Base-by-base conservation (phyloP, 2,329 filamentous ascomycete genomes). In the Penicillium brevicompactum region DNA sequence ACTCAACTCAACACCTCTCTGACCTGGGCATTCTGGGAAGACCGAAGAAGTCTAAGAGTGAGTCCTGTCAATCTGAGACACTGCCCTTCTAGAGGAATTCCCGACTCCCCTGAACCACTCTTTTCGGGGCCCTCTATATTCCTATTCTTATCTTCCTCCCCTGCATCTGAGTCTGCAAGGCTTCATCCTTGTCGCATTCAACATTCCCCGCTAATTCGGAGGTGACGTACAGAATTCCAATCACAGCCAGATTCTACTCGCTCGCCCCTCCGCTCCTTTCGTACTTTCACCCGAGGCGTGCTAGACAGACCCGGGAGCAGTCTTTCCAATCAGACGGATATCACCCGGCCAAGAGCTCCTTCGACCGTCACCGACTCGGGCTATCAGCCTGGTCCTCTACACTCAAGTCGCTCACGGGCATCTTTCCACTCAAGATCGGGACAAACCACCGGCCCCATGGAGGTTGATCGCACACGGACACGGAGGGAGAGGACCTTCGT, bases 401-500 rank as follows among this genome's bases (percentile, higher is more conserved):
- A 67, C 43, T 62, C 65, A 53, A 71, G 73, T 55, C 64, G 64
- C 22, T 72, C 71, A 13, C 67, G 70, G 45, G 63, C 64, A 11
- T 74, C 72, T 1, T 74, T 72, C 53, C 73, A 73, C 57, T 71
- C 73, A 49, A 64, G 70, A 52, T 67, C 74, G 14, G 71, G 71
- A 57, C 67, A 70, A 63, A 87, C 87, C 78, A 82, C 85, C 51
- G 84, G 84, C 67, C 84, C 85, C 73, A 84, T 91, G 80, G 87
- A 88, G 68, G 81, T 88, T 49, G 91, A 96, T 69, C 84, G 91
- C 68, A 87, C 84, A 67, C 87, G 91, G 63, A 87, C 87, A 62
- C 85, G 94, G 70, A 84, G 92, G 70, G 93, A 97, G 76, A 85
- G 94, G 71, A 99, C 93, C 2, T 97, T 97, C 76, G 90, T 97